Conservation (phyloP, 345 rosid species). For the Ricinus communis region DNA sequence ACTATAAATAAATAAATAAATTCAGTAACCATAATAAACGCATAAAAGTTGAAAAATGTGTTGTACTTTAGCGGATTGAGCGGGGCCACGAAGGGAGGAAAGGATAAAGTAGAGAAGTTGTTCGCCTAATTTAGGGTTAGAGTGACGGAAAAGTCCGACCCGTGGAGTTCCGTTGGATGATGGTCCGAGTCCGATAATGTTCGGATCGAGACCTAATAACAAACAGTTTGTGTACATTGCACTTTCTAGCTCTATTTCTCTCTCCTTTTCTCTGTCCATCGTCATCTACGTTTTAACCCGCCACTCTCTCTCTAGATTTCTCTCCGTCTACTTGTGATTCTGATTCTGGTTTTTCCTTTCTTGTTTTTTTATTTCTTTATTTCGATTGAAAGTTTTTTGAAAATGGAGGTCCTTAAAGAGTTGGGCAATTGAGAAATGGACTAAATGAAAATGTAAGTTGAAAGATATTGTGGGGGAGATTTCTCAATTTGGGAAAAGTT, state of each 20-base stretch:
- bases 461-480: neutral
- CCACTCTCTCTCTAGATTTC: conserved; percentile 60
- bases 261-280: conserved; percentile 99
- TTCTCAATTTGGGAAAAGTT: neutral
- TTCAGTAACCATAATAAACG: neutral
- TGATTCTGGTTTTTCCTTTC: conserved; percentile 23
- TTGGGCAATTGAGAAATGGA: conserved; percentile 18
- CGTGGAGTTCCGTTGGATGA: conserved; percentile 76
- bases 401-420: conserved; percentile 28
- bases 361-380: conserved; percentile 5
- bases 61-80: conserved; percentile 85
- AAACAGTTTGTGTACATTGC: conserved; percentile 99
- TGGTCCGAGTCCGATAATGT: conserved; percentile 77
- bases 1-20: conserved; percentile 8
- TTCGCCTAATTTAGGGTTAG: conserved; percentile 98
- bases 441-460: neutral
- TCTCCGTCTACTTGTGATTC: conserved; percentile 19
- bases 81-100: conserved; percentile 96
- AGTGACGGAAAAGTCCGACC: conserved; percentile 95
- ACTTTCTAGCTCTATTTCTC: conserved; percentile 97
- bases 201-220: conserved; percentile 94
- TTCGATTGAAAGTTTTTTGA: conserved; percentile 16
- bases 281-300: conserved; percentile 63
- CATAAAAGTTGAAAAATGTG: conserved; percentile 7
- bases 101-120: conserved; percentile 99